Conservation (phyloP, 1,139 yeast species). For the Protomyces macrosporus region DNA sequence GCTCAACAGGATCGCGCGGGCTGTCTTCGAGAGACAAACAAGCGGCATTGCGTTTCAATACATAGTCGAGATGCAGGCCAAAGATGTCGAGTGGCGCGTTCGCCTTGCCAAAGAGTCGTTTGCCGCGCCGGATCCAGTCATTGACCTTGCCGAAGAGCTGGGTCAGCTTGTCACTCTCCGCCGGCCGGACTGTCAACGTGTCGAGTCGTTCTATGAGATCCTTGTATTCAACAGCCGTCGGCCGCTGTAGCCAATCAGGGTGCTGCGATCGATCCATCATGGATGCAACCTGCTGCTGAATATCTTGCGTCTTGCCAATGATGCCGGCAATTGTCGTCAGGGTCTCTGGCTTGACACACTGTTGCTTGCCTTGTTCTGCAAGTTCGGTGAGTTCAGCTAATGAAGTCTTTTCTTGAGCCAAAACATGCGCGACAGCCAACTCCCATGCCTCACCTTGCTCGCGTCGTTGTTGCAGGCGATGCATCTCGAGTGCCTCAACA, state of each 20-base stretch:
- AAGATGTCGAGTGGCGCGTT: conserved; percentile 39
- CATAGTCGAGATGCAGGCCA: conserved; percentile 37
- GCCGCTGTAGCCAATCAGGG: conserved; percentile 26
- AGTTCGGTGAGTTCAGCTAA: conserved; percentile 5
- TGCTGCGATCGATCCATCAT: conserved; percentile 20
- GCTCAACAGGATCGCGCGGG: conserved; percentile 30
- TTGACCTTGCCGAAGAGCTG: conserved; percentile 38
- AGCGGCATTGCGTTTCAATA: conserved; percentile 41
- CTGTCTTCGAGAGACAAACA: conserved; percentile 46
- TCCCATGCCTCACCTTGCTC: conserved; percentile 34
- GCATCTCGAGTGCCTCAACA: conserved; percentile 34
- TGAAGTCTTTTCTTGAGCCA: conserved; percentile 25
- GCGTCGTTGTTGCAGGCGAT: conserved; percentile 21
- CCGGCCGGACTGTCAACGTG: conserved; percentile 25
- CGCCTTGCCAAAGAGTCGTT: conserved; percentile 42
- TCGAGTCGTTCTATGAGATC: conserved; percentile 29
- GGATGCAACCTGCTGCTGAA: conserved; percentile 30
- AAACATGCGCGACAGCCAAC: conserved; percentile 29
- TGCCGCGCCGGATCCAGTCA: conserved; percentile 48
- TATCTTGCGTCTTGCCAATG: conserved; percentile 37
- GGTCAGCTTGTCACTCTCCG: conserved; percentile 32
- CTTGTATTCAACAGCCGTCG: conserved; percentile 30
- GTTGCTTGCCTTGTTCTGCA: conserved; percentile 3
- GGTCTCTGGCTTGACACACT: conserved; percentile 11
- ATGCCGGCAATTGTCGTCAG: conserved; percentile 28